Base-by-base conservation (phyloP, 345 rosid species). In the Murraya paniculata region DNA sequence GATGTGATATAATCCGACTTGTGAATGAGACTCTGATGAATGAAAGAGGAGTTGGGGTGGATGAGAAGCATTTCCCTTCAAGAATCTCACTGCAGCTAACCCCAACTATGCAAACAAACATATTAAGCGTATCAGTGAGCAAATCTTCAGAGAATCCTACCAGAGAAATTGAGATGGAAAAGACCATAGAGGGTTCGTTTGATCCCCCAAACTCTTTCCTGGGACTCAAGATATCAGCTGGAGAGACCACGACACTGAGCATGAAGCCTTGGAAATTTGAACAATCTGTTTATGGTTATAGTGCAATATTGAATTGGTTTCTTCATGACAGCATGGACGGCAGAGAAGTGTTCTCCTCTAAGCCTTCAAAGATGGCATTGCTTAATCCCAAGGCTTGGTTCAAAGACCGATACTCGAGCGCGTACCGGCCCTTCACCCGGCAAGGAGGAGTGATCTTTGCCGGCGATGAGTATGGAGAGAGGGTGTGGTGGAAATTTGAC, bases 371-470 rank as follows among this genome's bases (percentile, higher is more conserved):
- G 50, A 71, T 85, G 25, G 84, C 99, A 1, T 24, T 91, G 80
- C 70, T 95, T 25, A 91, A 88, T 80, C 97, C 93, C 5, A 87
- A 82, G 75, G 81, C 97, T 13, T 95, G 98, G 99, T 95, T 95
- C 77, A 91, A 89, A 81, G 86, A 90, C 81, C 64, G 98, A 22
- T 93, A 91, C 61, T 67, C 94, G 0, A 93, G 89, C 1, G 95
- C 89, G 8, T 83, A 90, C 79, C 75, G 97, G 77, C 93, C 98
- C 25, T 92, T 95, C 71, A 95, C 89, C 0, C 82, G 88, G 79
- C 93, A 92, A 77, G 97, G 97, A 45, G 97, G 98, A 24, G 96
- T 95, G 39, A 81, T 95, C 36, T 95, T 95, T 25, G 97, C 97
- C 0, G 91, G 91, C 2, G 97, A 92, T 58, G 91, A 90, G 74